Evolutionary conservation across 495 filamentous ascomycete species (phyloP), one percentile per base, ranked within the genome.

Genomic region (Aspergillus sclerotioniger): DNA sequence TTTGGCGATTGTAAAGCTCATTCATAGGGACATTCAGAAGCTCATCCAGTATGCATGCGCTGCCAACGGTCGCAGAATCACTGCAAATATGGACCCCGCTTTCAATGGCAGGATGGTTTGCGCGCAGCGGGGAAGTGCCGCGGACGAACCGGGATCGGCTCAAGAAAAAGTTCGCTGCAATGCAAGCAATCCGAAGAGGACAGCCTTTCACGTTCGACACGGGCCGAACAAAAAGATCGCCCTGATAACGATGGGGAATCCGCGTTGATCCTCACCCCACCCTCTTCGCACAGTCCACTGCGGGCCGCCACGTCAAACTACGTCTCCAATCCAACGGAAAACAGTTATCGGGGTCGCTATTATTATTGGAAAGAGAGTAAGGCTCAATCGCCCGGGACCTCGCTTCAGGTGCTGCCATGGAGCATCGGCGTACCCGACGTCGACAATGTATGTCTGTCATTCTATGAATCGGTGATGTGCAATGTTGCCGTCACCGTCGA

Each of bases 21-120:
- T 53, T 8, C 16, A 16, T 15, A 8, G 32, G 8, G 2, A 21
- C 31, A 28, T 41, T 19, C 16, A 53, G 51, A 53, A 29, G 20
- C 17, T 44, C 51, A 29, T 44, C 51, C 51, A 6, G 20, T 19
- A n/a, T 53, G 51, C 20, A 43, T 44, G 37, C 51, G 51, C 17
- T 53, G 51, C 8, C 16, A 43, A 12, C 33, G 51, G 19, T 53
- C 51, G 16, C 29, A 43, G 3, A 43, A 53, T 25, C 33, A 9
- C 9, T 53, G 51, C 39, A 53, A 35, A 35, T 53, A 53, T 20
- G 35, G 43, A 21, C 9, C 44, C 9, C 51, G 37, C 9, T 9
- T 53, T 7, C 51, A 44, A 28, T 53, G 51, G 51, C 35, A 53
- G 51, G 51, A 53, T 17, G 51, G 44, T 1, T 44, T 53, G 51